phyloP scores from a whole-genome alignment of 2,329 filamentous ascomycete species.

The Penicillium sp. region DNA sequence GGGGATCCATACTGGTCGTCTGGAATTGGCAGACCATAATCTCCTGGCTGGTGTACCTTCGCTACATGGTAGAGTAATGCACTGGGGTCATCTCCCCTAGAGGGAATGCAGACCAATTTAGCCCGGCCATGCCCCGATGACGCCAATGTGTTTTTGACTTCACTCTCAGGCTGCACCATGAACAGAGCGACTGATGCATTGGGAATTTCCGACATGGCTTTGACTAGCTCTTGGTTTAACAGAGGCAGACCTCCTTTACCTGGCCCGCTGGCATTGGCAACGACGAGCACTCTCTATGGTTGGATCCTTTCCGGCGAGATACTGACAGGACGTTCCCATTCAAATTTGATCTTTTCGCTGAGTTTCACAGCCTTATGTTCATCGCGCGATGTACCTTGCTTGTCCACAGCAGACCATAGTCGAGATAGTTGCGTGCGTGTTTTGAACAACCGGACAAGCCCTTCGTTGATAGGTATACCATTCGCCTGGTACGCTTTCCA shows the following conservation, averaged over 20 bases:
- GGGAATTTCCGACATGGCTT: slow-evolving; percentile 1
- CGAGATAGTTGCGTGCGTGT: slow-evolving; percentile 2
- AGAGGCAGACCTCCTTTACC: slow-evolving; percentile 1
- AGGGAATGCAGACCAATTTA: background rate
- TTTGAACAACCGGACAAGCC: background rate
- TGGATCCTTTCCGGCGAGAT: background rate
- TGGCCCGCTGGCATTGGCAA: slow-evolving; percentile 1
- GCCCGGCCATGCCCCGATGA: background rate
- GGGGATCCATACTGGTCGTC: background rate
- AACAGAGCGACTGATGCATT: background rate
- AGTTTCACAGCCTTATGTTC: background rate
- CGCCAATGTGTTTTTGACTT: background rate
- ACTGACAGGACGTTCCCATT: background rate
- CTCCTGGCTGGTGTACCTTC: background rate
- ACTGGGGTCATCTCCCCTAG: background rate
- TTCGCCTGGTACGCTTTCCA: background rate
- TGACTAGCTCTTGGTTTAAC: slow-evolving; percentile 2
- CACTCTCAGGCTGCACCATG: background rate
- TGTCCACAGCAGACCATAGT: background rate
- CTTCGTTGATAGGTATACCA: background rate
- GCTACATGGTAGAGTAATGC: slow-evolving; percentile 1
- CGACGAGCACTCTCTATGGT: background rate
- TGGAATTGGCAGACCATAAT: background rate
- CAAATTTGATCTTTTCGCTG: background rate
- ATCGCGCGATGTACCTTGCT: background rate